A percentile compares a stretch with the other conserved stretches of the same genome.
Conservation (phyloP, 2,329 filamentous ascomycete species). For the Dactylellina leptospora region DNA sequence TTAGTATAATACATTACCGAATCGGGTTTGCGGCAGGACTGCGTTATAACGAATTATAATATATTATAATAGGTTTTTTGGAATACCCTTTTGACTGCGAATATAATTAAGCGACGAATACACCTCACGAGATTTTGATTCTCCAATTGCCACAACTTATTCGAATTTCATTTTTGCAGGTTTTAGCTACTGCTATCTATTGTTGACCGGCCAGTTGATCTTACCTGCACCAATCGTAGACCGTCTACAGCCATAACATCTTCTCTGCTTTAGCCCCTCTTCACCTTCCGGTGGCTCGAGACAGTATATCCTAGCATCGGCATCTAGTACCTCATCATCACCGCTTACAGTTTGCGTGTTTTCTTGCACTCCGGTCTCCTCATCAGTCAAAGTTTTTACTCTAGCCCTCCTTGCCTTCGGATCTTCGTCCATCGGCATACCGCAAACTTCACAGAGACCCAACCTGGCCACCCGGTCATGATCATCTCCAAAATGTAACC, state of each 20-base stretch:
- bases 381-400: constrained; percentile 39
- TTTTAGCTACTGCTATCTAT: too few relatives aligned
- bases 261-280: constrained; percentile 60
- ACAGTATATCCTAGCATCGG: constrained; percentile 53
- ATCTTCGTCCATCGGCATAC: constrained; percentile 55
- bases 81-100: too few relatives aligned
- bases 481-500: constrained; percentile 68
- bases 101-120: too few relatives aligned
- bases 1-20: too few relatives aligned
- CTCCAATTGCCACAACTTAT: too few relatives aligned
- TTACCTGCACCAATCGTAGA: constrained; percentile 66
- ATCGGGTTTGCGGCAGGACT: too few relatives aligned
- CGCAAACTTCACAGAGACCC: constrained; percentile 56
- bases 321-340: constrained; percentile 63
- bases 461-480: constrained; percentile 21
- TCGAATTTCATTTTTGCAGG: too few relatives aligned
- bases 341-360: not conserved
- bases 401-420: constrained; percentile 49
- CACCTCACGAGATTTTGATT: too few relatives aligned
- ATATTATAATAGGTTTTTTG: too few relatives aligned
- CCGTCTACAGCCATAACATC: constrained; percentile 78
- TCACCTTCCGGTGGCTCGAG: constrained; percentile 57
- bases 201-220: constrained; percentile 55
- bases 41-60: too few relatives aligned
- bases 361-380: constrained; percentile 57